Base-by-base conservation (phyloP, 495 filamentous ascomycete genomes). In the Talaromyces ruber region DNA sequence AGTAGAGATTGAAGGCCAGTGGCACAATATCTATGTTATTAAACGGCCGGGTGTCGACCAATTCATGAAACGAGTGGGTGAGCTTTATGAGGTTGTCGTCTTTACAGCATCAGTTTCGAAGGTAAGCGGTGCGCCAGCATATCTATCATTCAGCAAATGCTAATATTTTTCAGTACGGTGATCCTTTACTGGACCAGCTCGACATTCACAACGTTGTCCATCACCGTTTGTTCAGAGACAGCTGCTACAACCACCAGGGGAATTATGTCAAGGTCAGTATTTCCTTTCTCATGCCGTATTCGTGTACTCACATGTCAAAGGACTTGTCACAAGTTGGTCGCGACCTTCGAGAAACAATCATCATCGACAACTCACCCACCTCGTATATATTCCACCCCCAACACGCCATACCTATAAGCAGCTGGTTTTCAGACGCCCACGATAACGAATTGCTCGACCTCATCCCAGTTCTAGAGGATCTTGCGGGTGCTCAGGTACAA, bases 301-400 rank as follows among this genome's bases (percentile, higher is more conserved):
- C 6, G 9, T 52, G 55, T 53, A 76, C 64, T 8, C 59, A 61
- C 24, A 58, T 63, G 26, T 50, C 24, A 25, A 58, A 87, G 86
- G 94, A 99, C 71, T 85, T 99, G 29, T 97, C 94, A 16, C 94
- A 97, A 81, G 84, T 99, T 58, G 94, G 94, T 55, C 89, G 94
- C 59, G 92, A 99, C 75, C 86, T 99, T 54, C 89, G 88, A 67
- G 94, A 98, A 70, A 98, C 93, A 3, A 99, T 99, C 71, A 99
- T 99, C 71, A 99, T 99, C 69, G 94, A 99, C 78, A 99, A 99
- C 75, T 98, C 94, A 24, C 95, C 94, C 18, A 99, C 95, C 16
- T 97, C 93, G 22, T 99, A 99, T 76, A 98, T 98, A 69, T 99
- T 99, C 81, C 94, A 99, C 68, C 94, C 95, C 14, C 93, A 99